Evolutionary conservation across 2,329 filamentous ascomycete genomes (phyloP), one percentile per base, ranked within the genome.

Genomic region (Calonectria honghensis): DNA sequence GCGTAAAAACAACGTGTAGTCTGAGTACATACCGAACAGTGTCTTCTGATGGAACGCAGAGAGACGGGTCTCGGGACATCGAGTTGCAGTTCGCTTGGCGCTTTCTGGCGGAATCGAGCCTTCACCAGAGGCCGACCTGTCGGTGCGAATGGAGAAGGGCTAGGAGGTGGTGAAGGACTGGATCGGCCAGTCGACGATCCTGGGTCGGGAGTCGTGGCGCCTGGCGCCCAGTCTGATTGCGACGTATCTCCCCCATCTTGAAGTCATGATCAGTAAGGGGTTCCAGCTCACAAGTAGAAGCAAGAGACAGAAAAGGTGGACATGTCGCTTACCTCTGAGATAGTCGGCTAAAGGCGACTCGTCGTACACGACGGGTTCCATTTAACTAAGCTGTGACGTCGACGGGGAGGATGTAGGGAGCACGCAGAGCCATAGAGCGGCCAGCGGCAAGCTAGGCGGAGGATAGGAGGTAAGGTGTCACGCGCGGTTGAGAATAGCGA

Each of bases 341-440:
- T 97, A 97, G 82, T 94, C 93, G 83, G 95, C 96, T 86, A 98
- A 90, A 81, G 96, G 96, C 84, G 95, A 94, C 87, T 96, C 93
- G 87, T 97, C 92, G 86, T 94, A 94, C 80, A 98, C 92, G 81
- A 98, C 90, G 82, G 94, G 92, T 90, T 98, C 96, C 96, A 98
- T 85, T 77, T 83, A 80, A 79, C 77, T 80, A 78, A 67, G 80
- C 68, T 79, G 79, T 81, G 77, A 78, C 75, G 80, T 80, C 75
- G 77, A 81, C 66, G 77, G 76, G 75, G 76, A 76, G 70, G 79
- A 79, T 77, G 75, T 41, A 71, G 76, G 64, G 75, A 75, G 79
- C 77, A 79, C 78, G 75, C 77, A 81, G 74, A 81, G 82, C 81
- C 82, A 83, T 84, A 75, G 81, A 81, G 78, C 64, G 77, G 70